Evolutionary conservation across 2,329 filamentous ascomycete species (phyloP).

Genomic region (Sphaerulina vaccinii): DNA sequence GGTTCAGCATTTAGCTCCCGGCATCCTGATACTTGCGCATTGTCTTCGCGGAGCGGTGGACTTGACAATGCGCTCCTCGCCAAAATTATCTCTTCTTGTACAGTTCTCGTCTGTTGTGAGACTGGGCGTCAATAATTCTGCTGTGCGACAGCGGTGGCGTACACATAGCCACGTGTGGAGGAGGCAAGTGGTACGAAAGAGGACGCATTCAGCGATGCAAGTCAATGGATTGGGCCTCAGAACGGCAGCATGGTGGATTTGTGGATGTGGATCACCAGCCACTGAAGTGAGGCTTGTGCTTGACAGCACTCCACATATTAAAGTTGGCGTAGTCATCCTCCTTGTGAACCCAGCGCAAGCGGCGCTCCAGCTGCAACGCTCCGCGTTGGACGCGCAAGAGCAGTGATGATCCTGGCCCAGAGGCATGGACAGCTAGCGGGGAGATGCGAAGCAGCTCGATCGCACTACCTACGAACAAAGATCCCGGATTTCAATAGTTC

Average conservation of each 20-base stretch:
- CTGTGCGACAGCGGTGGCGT: conserved; percentile 3
- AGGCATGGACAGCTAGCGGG: conserved; percentile 3
- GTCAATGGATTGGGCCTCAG: not conserved
- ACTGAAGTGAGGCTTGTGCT: conserved; percentile 3
- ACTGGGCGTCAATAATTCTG: not conserved
- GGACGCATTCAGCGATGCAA: no score
- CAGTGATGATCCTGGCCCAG: not conserved
- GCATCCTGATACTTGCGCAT: not conserved
- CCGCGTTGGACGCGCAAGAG: not conserved
- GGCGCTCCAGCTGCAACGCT: not conserved
- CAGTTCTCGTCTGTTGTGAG: conserved; percentile 2
- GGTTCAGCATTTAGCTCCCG: not conserved
- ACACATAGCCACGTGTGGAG: not conserved
- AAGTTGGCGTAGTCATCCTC: conserved; percentile 1
- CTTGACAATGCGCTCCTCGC: not conserved
- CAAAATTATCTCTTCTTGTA: not conserved
- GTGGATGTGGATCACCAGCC: conserved; percentile 12
- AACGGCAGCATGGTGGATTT: not conserved
- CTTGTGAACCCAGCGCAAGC: not conserved
- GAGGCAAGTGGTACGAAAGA: not conserved
- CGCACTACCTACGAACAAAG: no score
- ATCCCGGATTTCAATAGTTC: no score
- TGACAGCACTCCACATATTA: conserved; percentile 2
- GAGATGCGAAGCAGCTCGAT: conserved; percentile 1
- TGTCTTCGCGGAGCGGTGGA: not conserved